These are phyloP conservation scores for Kregervanrija delftensis DNA, from an alignment of 805 yeast genomes.

Conservation along the genomic window DNA sequence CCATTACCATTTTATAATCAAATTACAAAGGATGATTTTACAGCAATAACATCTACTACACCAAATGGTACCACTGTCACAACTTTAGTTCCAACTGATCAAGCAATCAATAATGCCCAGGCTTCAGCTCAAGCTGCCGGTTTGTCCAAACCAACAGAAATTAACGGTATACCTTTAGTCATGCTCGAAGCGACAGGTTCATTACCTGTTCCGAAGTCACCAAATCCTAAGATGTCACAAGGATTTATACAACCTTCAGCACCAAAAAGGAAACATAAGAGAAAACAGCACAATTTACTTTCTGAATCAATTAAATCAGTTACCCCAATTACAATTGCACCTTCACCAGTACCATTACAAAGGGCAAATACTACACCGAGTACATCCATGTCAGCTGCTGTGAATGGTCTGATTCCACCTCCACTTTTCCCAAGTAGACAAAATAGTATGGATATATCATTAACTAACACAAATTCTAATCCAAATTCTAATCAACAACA, in stretches of 20 bases:
- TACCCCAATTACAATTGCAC: no score
- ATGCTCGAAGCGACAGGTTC: conserved; percentile 80
- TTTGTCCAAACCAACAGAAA: conserved; percentile 37
- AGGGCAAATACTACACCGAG: conserved; percentile 8
- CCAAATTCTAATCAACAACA: no score
- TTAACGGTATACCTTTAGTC: conserved; percentile 33
- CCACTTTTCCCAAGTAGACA: conserved; percentile 16
- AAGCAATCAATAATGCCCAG: conserved; percentile 59
- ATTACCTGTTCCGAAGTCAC: conserved; percentile 21
- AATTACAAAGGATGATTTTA: conserved; percentile 82
- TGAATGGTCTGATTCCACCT: conserved; percentile 20
- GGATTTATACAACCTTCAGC: conserved; percentile 6
- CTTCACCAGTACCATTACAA: not conserved
- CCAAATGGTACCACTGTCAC: conserved; percentile 92
- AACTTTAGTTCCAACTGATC: conserved; percentile 79
- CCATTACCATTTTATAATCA: conserved; percentile 90
- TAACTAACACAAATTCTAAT: no score
- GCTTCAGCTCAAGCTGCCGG: conserved; percentile 53
- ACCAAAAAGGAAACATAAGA: not conserved
- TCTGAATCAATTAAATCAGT: no score
- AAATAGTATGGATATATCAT: no score
- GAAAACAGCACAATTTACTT: not conserved
- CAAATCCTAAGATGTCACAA: not conserved
- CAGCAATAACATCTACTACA: conserved; percentile 76
- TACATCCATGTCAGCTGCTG: conserved; percentile 21